Conservation (phyloP, 345 rosid genomes). For the Camelina hispida region DNA sequence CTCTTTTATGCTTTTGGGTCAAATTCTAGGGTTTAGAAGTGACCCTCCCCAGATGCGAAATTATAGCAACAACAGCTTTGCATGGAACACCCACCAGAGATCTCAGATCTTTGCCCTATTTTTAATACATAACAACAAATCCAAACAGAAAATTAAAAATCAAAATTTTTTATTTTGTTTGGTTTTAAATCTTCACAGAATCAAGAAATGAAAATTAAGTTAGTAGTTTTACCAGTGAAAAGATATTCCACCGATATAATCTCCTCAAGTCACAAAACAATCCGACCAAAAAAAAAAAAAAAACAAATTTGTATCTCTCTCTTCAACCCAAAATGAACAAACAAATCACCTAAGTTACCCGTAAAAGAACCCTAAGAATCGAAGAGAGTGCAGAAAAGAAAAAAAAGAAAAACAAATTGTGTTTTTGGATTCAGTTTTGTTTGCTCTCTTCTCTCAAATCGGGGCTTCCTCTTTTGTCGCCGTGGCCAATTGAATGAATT, state of each 20-base stretch:
- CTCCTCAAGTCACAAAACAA: neutral
- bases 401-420: neutral
- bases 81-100: slow-evolving; percentile 40
- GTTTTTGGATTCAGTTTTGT: neutral
- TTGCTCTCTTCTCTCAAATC: neutral
- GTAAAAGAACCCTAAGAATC: neutral
- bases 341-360: slow-evolving; percentile 11
- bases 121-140: neutral
- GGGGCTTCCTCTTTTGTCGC: slow-evolving; percentile 23
- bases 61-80: slow-evolving; percentile 8
- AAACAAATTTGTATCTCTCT: neutral
- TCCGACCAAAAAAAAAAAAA: neutral
- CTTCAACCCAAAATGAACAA: slow-evolving; percentile 15
- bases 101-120: slow-evolving; percentile 45
- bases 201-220: neutral
- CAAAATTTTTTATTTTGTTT: neutral
- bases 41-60: slow-evolving; percentile 24
- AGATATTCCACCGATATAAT: slow-evolving; percentile 1
- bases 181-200: neutral
- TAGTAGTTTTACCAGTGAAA: slow-evolving; percentile 7
- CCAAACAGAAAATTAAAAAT: neutral
- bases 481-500: slow-evolving; percentile 43
- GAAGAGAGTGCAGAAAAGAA: neutral
- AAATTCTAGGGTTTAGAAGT: slow-evolving; percentile 7
- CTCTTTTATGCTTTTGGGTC: slow-evolving; percentile 10